phyloP scores from a whole-genome alignment of 1,284 basidiomycete genomes.

The Agroathelia rolfsii region DNA sequence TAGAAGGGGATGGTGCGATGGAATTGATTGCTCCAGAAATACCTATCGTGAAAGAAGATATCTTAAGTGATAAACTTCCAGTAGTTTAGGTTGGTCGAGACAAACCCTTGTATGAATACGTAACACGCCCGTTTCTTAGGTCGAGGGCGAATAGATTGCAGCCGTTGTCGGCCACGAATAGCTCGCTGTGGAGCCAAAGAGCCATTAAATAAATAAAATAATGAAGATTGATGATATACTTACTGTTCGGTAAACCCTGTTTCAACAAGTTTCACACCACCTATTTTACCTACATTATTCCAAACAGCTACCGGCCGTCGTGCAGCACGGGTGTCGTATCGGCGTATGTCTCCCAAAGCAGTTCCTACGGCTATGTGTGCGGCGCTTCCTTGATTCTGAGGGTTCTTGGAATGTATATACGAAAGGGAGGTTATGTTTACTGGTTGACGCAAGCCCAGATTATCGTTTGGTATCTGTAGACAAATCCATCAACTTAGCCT shows the following conservation, averaged over 20 bases:
- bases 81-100: conserved; percentile 6
- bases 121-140: conserved; percentile 58
- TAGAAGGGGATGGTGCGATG: conserved; percentile 39
- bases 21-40: conserved; percentile 62
- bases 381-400: conserved; percentile 24
- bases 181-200: conserved; percentile 41
- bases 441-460: conserved; percentile 70
- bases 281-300: conserved; percentile 48
- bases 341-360: conserved; percentile 63
- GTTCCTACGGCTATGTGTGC: conserved; percentile 67
- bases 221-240: too few relatives aligned
- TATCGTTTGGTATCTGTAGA: conserved; percentile 64
- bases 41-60: conserved; percentile 28
- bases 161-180: conserved; percentile 68
- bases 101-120: conserved; percentile 67
- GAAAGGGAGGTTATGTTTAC: conserved; percentile 67
- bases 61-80: conserved; percentile 3
- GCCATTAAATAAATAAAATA: too few relatives aligned
- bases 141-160: conserved; percentile 66
- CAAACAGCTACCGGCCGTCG: conserved; percentile 65
- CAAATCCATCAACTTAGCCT: not conserved
- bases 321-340: conserved; percentile 73
- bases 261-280: conserved; percentile 58
- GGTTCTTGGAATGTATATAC: conserved; percentile 36
- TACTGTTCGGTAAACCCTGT: conserved; percentile 62